Conservation (phyloP, 2,329 filamentous ascomycete genomes). For the Penicillium sp. region DNA sequence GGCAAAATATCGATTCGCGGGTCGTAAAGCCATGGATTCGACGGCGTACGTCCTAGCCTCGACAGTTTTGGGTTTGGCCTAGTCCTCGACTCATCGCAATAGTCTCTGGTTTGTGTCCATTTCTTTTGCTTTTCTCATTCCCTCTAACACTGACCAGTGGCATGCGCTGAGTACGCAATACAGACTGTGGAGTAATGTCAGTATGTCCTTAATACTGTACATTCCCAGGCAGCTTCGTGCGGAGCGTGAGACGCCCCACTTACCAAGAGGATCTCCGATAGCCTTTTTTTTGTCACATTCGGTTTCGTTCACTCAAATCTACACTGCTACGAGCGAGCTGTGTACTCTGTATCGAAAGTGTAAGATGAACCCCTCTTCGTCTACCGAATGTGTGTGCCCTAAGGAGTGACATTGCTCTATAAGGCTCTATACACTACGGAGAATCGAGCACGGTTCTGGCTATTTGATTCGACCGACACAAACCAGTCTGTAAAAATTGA, state of each 20-base stretch:
- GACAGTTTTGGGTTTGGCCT: neutral
- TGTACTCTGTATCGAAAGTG: neutral
- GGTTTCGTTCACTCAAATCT: neutral
- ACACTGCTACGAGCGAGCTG: neutral
- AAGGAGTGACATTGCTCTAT: neutral
- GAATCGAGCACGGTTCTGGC: too few species aligned
- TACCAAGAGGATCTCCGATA: constrained; percentile 26
- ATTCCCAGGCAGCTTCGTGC: neutral
- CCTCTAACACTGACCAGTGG: neutral
- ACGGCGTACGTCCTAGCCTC: neutral
- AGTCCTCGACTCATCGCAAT: neutral
- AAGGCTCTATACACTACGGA: neutral
- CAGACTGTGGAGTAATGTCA: neutral
- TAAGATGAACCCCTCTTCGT: neutral
- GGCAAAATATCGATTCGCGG: constrained; percentile 3
- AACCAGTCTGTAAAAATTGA: neutral
- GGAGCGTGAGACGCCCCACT: constrained; percentile 8
- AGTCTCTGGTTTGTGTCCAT: neutral
- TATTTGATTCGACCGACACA: neutral
- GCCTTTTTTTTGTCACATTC: constrained; percentile 3
- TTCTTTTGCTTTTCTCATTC: neutral
- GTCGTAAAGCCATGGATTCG: constrained; percentile 4
- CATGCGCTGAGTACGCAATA: neutral
- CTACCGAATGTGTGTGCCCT: neutral
- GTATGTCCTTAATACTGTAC: too few species aligned